phyloP scores from a whole-genome alignment of 495 filamentous ascomycete species.

The Lentithecium fluviatile region DNA sequence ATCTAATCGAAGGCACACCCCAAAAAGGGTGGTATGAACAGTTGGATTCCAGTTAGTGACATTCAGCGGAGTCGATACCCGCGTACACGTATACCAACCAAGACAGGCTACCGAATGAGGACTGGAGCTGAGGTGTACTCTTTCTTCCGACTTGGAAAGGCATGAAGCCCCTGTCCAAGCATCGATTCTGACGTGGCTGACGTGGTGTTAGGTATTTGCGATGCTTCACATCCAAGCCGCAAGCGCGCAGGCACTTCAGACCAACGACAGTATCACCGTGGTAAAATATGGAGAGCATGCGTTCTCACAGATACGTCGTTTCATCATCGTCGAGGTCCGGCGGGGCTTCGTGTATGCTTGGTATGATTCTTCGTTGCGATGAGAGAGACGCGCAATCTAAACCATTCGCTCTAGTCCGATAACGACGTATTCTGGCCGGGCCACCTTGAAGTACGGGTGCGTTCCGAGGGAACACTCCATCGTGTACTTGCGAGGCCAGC shows the following conservation, averaged over 20 bases:
- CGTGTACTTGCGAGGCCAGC: not conserved
- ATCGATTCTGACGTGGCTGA: not conserved
- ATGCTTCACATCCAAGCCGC: constrained; percentile 18
- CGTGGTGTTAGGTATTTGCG: constrained; percentile 16
- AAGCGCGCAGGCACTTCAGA: not conserved
- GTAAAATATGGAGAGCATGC: constrained; percentile 8
- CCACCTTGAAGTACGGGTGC: not conserved
- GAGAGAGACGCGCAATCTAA: constrained; percentile 7
- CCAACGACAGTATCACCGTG: constrained; percentile 15
- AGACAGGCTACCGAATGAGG: not conserved
- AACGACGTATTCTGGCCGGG: not conserved
- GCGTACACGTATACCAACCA: not conserved
- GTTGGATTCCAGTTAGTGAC: not conserved
- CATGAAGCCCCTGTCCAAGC: not conserved
- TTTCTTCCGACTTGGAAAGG: not conserved
- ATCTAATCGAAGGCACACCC: not conserved
- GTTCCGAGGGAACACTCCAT: not conserved
- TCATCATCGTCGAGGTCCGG: constrained; percentile 20
- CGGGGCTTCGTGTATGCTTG: constrained; percentile 10
- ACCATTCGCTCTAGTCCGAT: not conserved
- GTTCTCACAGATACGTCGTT: constrained; percentile 26
- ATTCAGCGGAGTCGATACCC: not conserved
- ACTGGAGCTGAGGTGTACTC: not conserved
- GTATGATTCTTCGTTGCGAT: constrained; percentile 30
- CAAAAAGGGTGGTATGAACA: not conserved